Evolutionary conservation across 441 rosid genomes (phyloP).

Genomic region (Croton setiger): DNA sequence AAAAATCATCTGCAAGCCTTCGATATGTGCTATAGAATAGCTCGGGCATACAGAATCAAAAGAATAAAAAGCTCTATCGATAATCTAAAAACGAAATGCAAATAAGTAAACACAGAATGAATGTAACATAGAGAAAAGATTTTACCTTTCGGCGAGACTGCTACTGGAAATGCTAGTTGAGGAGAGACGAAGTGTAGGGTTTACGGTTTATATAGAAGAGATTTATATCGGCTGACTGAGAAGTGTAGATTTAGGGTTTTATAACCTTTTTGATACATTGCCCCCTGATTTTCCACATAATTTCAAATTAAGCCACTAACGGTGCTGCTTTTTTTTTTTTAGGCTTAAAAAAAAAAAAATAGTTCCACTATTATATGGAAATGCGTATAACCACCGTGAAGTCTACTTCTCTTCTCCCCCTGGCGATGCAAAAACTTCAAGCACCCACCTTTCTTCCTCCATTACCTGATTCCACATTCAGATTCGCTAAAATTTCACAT

Average conservation of each 20-base stretch:
- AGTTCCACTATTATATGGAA: not conserved
- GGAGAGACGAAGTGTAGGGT: constrained; percentile 11
- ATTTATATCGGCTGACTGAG: not conserved
- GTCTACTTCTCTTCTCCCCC: constrained; percentile 6
- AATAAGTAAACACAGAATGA: not conserved
- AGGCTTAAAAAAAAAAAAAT: too few species aligned
- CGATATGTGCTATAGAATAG: constrained; percentile 49
- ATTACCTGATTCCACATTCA: constrained; percentile 4
- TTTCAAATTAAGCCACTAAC: not conserved
- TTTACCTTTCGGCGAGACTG: constrained; percentile 27
- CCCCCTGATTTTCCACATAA: not conserved
- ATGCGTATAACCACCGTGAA: not conserved
- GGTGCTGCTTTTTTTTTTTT: too few species aligned
- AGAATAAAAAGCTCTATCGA: not conserved
- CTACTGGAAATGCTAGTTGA: not conserved
- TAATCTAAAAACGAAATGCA: not conserved
- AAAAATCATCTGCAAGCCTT: constrained; percentile 49
- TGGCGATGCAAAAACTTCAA: constrained; percentile 4
- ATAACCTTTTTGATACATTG: not conserved
- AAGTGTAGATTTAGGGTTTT: constrained; percentile 19
- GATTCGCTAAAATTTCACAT: constrained; percentile 13
- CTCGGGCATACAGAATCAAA: not conserved
- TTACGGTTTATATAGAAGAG: constrained; percentile 11
- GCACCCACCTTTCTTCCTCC: constrained; percentile 5
- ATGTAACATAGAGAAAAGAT: not conserved